These are phyloP conservation scores for Plasmodium knowlesi DNA, from an alignment of 169 alveolate species.

Conservation along the genomic window DNA sequence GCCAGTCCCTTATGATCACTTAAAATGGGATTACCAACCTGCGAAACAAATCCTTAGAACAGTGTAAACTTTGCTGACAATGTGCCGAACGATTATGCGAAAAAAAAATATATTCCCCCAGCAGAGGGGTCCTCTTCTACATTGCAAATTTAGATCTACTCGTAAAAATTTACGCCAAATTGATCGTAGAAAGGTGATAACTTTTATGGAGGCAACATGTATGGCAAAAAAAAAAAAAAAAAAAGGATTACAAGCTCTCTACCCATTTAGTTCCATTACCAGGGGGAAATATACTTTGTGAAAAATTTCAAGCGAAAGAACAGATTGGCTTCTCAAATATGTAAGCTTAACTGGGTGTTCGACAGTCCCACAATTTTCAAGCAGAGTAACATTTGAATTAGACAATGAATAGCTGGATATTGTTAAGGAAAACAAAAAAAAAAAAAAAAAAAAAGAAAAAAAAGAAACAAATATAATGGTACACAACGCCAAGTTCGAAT, in stretches of 20 bases:
- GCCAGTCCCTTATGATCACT: not conserved
- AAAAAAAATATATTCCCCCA: not conserved
- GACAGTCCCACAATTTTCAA: slow-evolving; percentile 4
- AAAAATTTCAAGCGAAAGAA: not conserved
- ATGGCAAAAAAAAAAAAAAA: not conserved
- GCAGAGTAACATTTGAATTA: not conserved
- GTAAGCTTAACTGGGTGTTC: not conserved
- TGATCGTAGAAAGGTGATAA: not conserved
- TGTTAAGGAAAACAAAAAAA: slow-evolving; percentile 5
- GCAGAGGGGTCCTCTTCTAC: not conserved
- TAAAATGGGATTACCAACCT: not conserved
- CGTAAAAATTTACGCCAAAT: not conserved
- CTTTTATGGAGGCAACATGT: not conserved
- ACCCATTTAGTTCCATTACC: not conserved
- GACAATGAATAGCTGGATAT: not conserved
- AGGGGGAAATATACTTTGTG: not conserved
- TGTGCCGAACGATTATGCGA: no score
- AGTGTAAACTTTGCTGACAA: not conserved
- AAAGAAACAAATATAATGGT: not conserved
- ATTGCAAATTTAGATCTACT: not conserved
- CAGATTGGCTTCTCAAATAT: not conserved
- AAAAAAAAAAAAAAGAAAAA: not conserved
- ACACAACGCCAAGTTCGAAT: not conserved
- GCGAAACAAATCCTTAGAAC: not conserved
- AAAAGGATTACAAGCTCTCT: not conserved